Evolutionary conservation across 2,329 filamentous ascomycete species (phyloP).

Genomic region (Exophiala alcalophila): DNA sequence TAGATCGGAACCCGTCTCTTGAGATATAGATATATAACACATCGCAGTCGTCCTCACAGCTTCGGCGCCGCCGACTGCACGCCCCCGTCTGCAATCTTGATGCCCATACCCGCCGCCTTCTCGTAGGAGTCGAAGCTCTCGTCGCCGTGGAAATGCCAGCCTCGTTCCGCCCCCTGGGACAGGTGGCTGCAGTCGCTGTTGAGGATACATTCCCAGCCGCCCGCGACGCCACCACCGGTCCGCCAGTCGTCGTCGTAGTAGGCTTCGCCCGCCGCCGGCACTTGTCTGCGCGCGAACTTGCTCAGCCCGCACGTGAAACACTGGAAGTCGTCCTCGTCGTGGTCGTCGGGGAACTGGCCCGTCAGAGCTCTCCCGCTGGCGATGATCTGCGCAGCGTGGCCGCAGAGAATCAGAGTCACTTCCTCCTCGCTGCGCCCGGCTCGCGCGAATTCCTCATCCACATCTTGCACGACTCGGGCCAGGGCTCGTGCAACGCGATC

Average conservation of each 20-base stretch:
- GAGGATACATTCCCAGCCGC: conserved; percentile 73
- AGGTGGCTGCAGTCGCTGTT: conserved; percentile 88
- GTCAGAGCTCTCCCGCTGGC: conserved; percentile 80
- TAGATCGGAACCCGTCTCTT: background rate
- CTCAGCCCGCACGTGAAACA: conserved; percentile 82
- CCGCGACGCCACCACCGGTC: conserved; percentile 56
- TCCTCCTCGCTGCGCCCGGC: conserved; percentile 53
- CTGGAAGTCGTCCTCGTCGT: conserved; percentile 73
- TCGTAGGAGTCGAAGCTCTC: conserved; percentile 43
- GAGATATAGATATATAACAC: too few relatives aligned
- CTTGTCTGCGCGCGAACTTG: conserved; percentile 57
- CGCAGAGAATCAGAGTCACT: conserved; percentile 72
- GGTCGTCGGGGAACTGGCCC: conserved; percentile 68
- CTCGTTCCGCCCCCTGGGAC: conserved; percentile 74
- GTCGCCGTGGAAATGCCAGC: conserved; percentile 60
- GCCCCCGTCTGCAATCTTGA: conserved; percentile 14
- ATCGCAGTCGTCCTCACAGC: conserved; percentile 8
- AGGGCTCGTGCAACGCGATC: conserved; percentile 68
- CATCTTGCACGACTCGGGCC: conserved; percentile 34
- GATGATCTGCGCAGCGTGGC: conserved; percentile 88
- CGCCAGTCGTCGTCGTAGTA: conserved; percentile 29
- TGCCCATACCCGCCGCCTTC: conserved; percentile 33
- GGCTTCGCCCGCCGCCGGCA: conserved; percentile 33
- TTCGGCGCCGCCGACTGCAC: conserved; percentile 13
- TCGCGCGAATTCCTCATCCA: conserved; percentile 39